Evolutionary conservation across 371 early-diverging fungal genomes (phyloP).

Genomic region (Polyrhizophydium stewartii): DNA sequence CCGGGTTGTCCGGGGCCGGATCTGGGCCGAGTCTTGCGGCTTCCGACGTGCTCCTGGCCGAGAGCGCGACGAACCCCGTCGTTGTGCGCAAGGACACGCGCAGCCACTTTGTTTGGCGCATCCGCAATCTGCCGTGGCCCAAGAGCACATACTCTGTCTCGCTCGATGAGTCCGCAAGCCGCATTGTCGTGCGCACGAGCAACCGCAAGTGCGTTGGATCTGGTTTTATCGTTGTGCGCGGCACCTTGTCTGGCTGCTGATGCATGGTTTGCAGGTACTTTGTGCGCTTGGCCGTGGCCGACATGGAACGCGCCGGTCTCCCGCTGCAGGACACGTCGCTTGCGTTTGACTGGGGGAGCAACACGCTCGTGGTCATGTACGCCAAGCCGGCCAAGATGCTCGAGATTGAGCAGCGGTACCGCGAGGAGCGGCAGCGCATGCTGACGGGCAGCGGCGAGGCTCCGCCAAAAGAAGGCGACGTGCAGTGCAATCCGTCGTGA

Average conservation of each 20-base stretch:
- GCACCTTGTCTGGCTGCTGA: neutral
- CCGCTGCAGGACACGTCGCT: slow-evolving; percentile 2
- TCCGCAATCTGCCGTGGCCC: slow-evolving; percentile 20
- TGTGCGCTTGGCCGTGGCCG: slow-evolving; percentile 14
- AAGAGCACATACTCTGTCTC: slow-evolving; percentile 7
- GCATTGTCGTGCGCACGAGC: slow-evolving; percentile 21
- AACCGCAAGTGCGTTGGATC: slow-evolving; percentile 15
- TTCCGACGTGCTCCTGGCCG: slow-evolving; percentile 9
- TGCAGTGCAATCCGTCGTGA: slow-evolving; percentile 12
- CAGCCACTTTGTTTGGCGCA: slow-evolving; percentile 14
- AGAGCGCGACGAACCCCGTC: slow-evolving; percentile 4
- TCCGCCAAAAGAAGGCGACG: slow-evolving; percentile 11
- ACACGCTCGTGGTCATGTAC: slow-evolving; percentile 22
- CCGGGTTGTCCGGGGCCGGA: slow-evolving; percentile 1
- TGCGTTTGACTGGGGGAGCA: slow-evolving; percentile 10
- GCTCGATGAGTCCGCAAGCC: slow-evolving; percentile 12
- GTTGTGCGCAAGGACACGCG: slow-evolving; percentile 12
- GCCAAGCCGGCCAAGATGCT: slow-evolving; percentile 14
- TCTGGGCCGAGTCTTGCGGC: neutral
- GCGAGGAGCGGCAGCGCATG: neutral
- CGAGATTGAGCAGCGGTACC: slow-evolving; percentile 5
- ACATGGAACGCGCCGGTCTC: slow-evolving; percentile 13
- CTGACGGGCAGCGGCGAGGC: neutral
- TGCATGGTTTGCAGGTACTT: slow-evolving; percentile 13
- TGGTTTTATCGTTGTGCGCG: neutral